phyloP scores from a whole-genome alignment of 2,329 filamentous ascomycete species.

The Chaetothyriales sp. region DNA sequence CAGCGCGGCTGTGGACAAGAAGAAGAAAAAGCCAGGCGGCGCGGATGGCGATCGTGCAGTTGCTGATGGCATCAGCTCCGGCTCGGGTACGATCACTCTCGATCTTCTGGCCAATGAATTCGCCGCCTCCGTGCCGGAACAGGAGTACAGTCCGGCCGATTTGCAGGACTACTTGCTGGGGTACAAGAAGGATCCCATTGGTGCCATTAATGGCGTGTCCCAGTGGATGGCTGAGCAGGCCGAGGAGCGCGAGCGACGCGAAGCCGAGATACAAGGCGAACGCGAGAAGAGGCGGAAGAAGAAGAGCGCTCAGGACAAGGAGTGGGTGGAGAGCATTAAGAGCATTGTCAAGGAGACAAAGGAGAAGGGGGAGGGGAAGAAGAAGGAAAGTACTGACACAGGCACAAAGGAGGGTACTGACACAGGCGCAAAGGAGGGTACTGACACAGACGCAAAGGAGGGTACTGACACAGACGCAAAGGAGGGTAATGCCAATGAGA shows the following conservation, averaged over 20 bases:
- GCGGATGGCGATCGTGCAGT: neutral
- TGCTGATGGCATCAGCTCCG: neutral
- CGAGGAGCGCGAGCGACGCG: conserved; percentile 10
- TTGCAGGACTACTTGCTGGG: conserved; percentile 40
- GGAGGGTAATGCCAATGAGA: neutral
- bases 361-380: conserved; percentile 1
- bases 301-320: conserved; percentile 3
- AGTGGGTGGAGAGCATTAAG: conserved; percentile 8
- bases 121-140: conserved; percentile 32
- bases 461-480: neutral
- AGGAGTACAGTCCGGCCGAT: conserved; percentile 38
- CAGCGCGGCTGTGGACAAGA: neutral
- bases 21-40: neutral
- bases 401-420: too few relatives aligned
- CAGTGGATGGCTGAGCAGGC: conserved; percentile 24
- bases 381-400: neutral
- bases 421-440: too few relatives aligned
- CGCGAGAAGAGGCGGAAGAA: conserved; percentile 5
- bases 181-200: conserved; percentile 35
- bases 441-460: neutral
- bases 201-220: conserved; percentile 32
- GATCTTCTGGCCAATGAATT: conserved; percentile 32
- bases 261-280: conserved; percentile 15
- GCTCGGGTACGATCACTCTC: conserved; percentile 18
- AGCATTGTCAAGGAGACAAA: conserved; percentile 7